Percentiles rank a stretch among this genome's conserved stretches.
Conservation (phyloP, 441 rosid species). For the Biscutella laevigata region DNA sequence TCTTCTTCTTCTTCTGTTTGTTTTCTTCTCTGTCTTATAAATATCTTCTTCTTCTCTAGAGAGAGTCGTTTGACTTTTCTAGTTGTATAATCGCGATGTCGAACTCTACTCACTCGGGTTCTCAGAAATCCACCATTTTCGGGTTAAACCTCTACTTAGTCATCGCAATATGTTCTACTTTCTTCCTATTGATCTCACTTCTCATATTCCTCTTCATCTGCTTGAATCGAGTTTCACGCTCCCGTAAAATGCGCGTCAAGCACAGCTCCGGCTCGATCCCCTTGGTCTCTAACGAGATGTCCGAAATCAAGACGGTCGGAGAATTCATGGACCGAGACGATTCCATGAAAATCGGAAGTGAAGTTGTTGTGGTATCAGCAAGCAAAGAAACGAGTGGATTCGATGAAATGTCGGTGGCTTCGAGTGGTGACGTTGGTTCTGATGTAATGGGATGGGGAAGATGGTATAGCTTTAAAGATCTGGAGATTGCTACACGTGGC, state of each 20-base stretch:
- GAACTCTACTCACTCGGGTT: slow-evolving; percentile 27
- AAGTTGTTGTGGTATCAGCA: slow-evolving; percentile 8
- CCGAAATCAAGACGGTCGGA: slow-evolving; percentile 49
- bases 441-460: slow-evolving; percentile 80
- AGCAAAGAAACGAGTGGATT: slow-evolving; percentile 21
- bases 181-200: slow-evolving; percentile 30
- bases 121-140: slow-evolving; percentile 39
- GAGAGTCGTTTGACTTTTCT: neutral
- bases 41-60: too few relatives aligned
- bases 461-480: slow-evolving; percentile 75
- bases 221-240: slow-evolving; percentile 36
- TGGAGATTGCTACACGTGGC: slow-evolving; percentile 70
- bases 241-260: slow-evolving; percentile 43
- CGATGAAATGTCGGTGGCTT: slow-evolving; percentile 39
- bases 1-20: too few relatives aligned
- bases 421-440: slow-evolving; percentile 51
- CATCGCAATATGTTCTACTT: slow-evolving; percentile 37
- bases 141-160: slow-evolving; percentile 50
- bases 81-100: slow-evolving; percentile 21
- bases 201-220: slow-evolving; percentile 47
- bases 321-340: slow-evolving; percentile 15
- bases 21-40: too few relatives aligned
- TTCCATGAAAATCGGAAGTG: slow-evolving; percentile 26
- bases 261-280: slow-evolving; percentile 71
- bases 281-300: slow-evolving; percentile 57